These are phyloP conservation scores for Acanthamoeba royreba DNA, from an alignment of 208 protist species.

Conservation along the genomic window DNA sequence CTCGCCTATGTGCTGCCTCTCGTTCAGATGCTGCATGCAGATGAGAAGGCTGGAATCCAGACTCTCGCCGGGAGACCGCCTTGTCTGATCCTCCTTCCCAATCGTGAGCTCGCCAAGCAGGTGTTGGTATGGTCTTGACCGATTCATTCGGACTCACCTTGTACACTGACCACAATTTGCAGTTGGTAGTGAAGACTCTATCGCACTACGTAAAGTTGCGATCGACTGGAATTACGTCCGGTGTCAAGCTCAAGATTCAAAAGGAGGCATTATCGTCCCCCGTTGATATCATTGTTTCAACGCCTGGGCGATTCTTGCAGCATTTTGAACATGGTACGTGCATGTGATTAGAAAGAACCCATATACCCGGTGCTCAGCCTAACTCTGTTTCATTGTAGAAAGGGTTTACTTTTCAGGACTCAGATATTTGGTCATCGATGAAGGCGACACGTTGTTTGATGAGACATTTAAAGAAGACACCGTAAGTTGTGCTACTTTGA, in stretches of 20 bases:
- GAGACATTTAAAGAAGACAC: not conserved
- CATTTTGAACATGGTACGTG: not conserved
- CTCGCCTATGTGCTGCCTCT: conserved; percentile 22
- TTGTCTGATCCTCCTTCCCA: not conserved
- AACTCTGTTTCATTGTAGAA: not conserved
- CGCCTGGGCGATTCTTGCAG: conserved; percentile 3
- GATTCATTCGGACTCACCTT: not conserved
- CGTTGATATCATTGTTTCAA: conserved; percentile 21
- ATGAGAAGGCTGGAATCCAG: not conserved
- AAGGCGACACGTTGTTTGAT: conserved; percentile 26
- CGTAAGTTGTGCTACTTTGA: not conserved
- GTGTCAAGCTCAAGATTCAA: not conserved
- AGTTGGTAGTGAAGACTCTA: not conserved
- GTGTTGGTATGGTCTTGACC: not conserved
- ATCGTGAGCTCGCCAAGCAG: not conserved
- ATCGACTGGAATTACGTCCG: not conserved
- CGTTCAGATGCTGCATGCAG: not conserved
- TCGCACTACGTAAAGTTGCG: not conserved
- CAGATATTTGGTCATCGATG: not conserved
- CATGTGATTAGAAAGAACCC: not conserved
- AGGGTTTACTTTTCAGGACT: not conserved
- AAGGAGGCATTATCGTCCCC: not conserved
- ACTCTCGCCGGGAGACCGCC: not conserved
- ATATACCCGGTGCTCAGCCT: not conserved
- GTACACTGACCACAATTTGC: not conserved